Conservation (phyloP, 148 eudicot genomes). For the Chenopodium formosanum region DNA sequence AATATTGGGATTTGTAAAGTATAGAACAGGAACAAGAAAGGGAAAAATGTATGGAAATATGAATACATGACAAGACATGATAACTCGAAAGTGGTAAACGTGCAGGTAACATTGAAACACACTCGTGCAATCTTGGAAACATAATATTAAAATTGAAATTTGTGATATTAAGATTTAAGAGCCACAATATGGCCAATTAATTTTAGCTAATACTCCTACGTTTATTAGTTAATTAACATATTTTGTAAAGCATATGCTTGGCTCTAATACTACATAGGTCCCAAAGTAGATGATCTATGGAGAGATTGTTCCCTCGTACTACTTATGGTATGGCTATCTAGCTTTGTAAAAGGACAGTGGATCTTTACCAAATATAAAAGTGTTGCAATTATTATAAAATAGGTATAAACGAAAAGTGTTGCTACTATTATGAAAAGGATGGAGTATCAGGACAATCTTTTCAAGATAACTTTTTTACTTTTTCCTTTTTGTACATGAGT, state of each 20-base stretch:
- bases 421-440: too few relatives aligned
- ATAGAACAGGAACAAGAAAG: background rate
- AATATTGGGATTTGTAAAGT: slow-evolving; percentile 16
- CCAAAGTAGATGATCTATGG: background rate
- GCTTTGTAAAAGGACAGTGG: too few relatives aligned
- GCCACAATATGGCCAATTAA: background rate
- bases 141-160: background rate
- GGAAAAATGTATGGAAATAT: slow-evolving; percentile 9
- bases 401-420: too few relatives aligned
- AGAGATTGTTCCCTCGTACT: background rate
- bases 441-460: too few relatives aligned
- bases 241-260: background rate
- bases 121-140: slow-evolving; percentile 28
- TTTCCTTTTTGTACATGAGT: too few relatives aligned
- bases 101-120: slow-evolving; percentile 25
- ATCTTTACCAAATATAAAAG: too few relatives aligned
- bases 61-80: slow-evolving; percentile 18
- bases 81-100: slow-evolving; percentile 23
- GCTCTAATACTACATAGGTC: background rate
- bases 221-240: background rate
- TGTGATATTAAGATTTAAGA: background rate
- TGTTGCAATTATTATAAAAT: too few relatives aligned
- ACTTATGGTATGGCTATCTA: too few relatives aligned
- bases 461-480: too few relatives aligned
- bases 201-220: background rate